Conservation (phyloP, 208 protist genomes). For the Leptomonas pyrrhocoris region DNA sequence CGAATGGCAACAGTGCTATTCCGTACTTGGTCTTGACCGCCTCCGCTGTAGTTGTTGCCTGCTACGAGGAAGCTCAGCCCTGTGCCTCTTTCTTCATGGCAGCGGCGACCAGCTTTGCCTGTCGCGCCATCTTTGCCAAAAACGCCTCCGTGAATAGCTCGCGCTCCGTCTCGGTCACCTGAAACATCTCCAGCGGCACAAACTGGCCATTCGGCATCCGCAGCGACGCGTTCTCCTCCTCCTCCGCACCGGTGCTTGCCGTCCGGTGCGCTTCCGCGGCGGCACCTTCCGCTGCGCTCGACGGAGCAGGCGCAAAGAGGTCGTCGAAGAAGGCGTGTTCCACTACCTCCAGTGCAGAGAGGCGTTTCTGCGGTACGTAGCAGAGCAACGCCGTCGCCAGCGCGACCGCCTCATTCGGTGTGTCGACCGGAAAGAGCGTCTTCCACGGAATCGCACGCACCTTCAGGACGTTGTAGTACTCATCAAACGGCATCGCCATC, state of each 20-base stretch:
- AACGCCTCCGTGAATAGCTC: conserved; percentile 34
- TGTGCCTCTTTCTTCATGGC: conserved; percentile 4
- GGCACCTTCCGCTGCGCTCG: conserved; percentile 11
- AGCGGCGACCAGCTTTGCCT: conserved; percentile 26
- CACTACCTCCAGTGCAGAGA: conserved; percentile 97
- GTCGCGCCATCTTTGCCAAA: conserved; percentile 34
- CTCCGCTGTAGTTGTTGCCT: neutral
- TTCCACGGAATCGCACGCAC: conserved; percentile 96
- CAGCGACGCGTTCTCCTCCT: conserved; percentile 5
- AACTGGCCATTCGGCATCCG: conserved; percentile 52
- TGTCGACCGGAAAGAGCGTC: conserved; percentile 81
- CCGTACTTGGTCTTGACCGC: too few species aligned
- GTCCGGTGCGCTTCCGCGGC: neutral
- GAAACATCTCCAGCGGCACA: conserved; percentile 76
- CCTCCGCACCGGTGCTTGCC: neutral
- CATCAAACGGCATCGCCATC: conserved; percentile 15
- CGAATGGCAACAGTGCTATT: too few species aligned
- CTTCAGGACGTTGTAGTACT: conserved; percentile 96
- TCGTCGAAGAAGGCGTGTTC: conserved; percentile 97
- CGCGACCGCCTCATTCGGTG: conserved; percentile 93
- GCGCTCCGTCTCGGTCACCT: conserved; percentile 50
- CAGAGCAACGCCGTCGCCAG: conserved; percentile 96
- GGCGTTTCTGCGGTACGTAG: conserved; percentile 95
- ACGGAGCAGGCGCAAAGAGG: conserved; percentile 64
- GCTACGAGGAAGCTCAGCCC: neutral